A percentile compares a stretch with the other conserved stretches of the same genome.
Conservation (phyloP, 2,329 filamentous ascomycete genomes). For the Alternaria alternata region DNA sequence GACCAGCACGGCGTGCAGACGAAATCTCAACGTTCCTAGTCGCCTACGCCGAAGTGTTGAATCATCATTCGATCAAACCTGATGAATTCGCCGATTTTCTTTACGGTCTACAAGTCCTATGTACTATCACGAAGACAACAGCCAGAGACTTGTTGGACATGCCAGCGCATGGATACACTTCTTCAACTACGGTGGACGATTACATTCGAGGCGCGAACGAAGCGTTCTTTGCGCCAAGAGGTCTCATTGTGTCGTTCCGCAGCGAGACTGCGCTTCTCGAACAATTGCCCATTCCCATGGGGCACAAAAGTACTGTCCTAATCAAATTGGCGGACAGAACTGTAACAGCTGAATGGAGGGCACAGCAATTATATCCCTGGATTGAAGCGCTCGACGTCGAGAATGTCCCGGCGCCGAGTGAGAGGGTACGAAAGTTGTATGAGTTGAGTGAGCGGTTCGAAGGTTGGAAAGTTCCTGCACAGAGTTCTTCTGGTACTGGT, state of each 20-base stretch:
- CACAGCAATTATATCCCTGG: slow-evolving; percentile 40
- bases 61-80: slow-evolving; percentile 39
- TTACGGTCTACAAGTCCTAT: slow-evolving; percentile 44
- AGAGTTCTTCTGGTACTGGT: not conserved
- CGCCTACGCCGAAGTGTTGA: slow-evolving; percentile 42
- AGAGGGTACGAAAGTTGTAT: slow-evolving; percentile 21
- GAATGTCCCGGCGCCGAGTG: slow-evolving; percentile 25
- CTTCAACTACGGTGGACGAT: slow-evolving; percentile 25
- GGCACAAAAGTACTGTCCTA: slow-evolving; percentile 32
- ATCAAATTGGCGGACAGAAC: slow-evolving; percentile 17
- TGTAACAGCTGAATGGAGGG: slow-evolving; percentile 26
- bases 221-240: slow-evolving; percentile 45
- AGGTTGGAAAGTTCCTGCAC: not conserved
- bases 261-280: slow-evolving; percentile 34
- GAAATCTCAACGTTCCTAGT: slow-evolving; percentile 35
- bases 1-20: slow-evolving; percentile 3
- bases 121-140: slow-evolving; percentile 21
- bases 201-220: slow-evolving; percentile 42
- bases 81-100: slow-evolving; percentile 45
- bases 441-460: slow-evolving; percentile 28
- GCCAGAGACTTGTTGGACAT: slow-evolving; percentile 14
- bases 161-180: not conserved
- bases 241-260: slow-evolving; percentile 36
- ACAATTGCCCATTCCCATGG: slow-evolving; percentile 31
- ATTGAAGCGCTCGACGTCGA: slow-evolving; percentile 37